phyloP scores from a whole-genome alignment of 2,329 filamentous ascomycete genomes.

The Herpomyces periplanetae region DNA sequence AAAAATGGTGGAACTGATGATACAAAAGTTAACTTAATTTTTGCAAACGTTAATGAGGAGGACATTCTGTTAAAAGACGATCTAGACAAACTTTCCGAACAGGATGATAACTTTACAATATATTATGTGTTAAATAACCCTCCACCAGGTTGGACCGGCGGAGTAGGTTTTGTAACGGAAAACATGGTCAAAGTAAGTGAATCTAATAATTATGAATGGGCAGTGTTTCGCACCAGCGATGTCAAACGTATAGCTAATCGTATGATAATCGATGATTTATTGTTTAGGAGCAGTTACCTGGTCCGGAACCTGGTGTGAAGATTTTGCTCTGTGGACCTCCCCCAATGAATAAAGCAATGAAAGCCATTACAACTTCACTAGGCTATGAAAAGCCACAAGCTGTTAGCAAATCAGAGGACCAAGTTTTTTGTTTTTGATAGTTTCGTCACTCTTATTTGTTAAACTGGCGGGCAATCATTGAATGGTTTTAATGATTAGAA shows the following conservation, averaged over 20 bases:
- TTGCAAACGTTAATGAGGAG: slow-evolving; percentile 70
- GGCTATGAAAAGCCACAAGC: slow-evolving; percentile 72
- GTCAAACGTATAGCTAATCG: no score
- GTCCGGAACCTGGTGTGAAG: slow-evolving; percentile 56
- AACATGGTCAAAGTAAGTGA: slow-evolving; percentile 56
- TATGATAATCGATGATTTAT: slow-evolving; percentile 9
- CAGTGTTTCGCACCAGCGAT: neutral
- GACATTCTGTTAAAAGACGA: slow-evolving; percentile 84
- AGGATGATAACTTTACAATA: slow-evolving; percentile 45
- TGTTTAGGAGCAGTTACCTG: slow-evolving; percentile 34
- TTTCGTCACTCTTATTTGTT: no score
- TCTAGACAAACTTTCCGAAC: slow-evolving; percentile 31
- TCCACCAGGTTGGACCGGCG: slow-evolving; percentile 58
- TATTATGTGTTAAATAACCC: slow-evolving; percentile 94
- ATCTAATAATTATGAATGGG: neutral
- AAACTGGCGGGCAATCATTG: no score
- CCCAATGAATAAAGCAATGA: slow-evolving; percentile 82
- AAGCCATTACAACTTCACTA: slow-evolving; percentile 38
- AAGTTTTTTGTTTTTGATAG: slow-evolving; percentile 69
- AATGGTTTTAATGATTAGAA: no score
- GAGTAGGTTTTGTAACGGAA: slow-evolving; percentile 66
- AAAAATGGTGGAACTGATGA: slow-evolving; percentile 25
- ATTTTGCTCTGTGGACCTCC: slow-evolving; percentile 76
- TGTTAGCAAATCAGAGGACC: slow-evolving; percentile 88
- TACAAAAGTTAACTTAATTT: slow-evolving; percentile 74